phyloP scores from a whole-genome alignment of 2,329 filamentous ascomycete genomes.

The Erysiphe pulchra region DNA sequence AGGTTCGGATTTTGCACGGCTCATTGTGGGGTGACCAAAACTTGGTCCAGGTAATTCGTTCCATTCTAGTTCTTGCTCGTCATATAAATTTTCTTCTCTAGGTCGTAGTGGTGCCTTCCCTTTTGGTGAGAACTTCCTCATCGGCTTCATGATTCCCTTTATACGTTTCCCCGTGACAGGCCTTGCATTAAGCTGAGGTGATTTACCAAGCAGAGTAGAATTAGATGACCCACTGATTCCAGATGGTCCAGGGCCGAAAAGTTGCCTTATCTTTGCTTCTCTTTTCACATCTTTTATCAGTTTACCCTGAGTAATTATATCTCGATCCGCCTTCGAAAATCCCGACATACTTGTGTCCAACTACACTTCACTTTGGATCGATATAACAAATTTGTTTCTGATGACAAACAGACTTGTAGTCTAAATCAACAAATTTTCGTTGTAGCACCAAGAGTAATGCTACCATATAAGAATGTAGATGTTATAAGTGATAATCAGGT shows the following conservation, averaged over 20 bases:
- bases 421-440: background rate
- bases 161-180: background rate
- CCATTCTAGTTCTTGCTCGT: background rate
- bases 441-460: background rate
- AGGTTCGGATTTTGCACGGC: background rate
- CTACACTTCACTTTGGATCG: background rate
- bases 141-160: background rate
- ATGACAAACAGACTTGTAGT: background rate
- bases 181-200: background rate
- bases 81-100: background rate
- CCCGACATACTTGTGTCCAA: background rate
- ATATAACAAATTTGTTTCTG: background rate
- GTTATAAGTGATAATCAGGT: background rate
- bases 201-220: background rate
- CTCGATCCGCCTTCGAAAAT: background rate
- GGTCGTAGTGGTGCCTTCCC: background rate
- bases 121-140: background rate
- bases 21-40: background rate
- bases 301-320: background rate
- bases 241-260: background rate
- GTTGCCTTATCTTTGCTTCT: background rate
- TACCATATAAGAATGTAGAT: background rate
- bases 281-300: background rate
- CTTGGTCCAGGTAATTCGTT: background rate
- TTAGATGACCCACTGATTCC: background rate